A percentile compares a stretch with the other conserved stretches of the same genome.
Conservation (phyloP, 495 filamentous ascomycete species). For the Aspergillus indologenus region DNA sequence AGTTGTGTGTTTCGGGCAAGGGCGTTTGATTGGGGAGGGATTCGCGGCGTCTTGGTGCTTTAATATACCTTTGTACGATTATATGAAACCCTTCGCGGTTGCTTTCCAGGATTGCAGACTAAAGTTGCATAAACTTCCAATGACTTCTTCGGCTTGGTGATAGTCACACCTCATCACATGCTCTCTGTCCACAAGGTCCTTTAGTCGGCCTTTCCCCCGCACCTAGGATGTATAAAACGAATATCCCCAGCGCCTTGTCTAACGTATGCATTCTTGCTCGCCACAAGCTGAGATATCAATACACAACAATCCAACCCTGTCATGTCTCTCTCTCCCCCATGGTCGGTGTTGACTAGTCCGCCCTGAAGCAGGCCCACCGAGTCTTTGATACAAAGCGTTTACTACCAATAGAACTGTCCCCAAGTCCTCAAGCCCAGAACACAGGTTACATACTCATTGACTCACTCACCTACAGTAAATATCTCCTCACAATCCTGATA, state of each 20-base stretch:
- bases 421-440: too few species aligned
- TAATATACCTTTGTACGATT: slow-evolving; percentile 40
- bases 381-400: neutral
- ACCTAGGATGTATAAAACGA: neutral
- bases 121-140: slow-evolving; percentile 1
- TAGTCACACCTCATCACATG: neutral
- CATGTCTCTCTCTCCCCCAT: too few species aligned
- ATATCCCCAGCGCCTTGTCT: neutral
- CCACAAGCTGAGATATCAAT: neutral
- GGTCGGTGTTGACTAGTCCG: too few species aligned
- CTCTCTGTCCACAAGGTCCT: neutral
- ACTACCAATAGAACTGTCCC: neutral
- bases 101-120: slow-evolving; percentile 14
- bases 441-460: neutral
- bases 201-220: neutral
- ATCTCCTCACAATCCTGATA: slow-evolving; percentile 5
- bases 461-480: neutral
- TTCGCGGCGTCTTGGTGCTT: slow-evolving; percentile 15
- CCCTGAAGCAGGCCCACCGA: too few species aligned
- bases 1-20: slow-evolving; percentile 9
- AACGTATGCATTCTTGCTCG: neutral
- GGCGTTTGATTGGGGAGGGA: neutral
- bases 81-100: slow-evolving; percentile 22
- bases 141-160: neutral
- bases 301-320: neutral